phyloP scores from a whole-genome alignment of 1,284 basidiomycete genomes.

The Uromyces viciae-fabae region DNA sequence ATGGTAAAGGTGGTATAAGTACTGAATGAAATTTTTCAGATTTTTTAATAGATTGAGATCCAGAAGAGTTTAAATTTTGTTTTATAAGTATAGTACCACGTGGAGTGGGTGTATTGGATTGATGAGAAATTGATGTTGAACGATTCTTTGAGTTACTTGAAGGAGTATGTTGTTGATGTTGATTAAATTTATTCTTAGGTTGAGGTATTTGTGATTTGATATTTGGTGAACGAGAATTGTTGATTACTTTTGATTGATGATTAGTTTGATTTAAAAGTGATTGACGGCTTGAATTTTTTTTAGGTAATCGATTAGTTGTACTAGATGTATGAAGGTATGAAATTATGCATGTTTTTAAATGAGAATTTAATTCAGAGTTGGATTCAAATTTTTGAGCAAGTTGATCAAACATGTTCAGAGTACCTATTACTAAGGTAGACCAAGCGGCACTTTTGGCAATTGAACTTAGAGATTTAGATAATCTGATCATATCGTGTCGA shows the following conservation, averaged over 20 bases:
- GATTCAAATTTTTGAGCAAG: constrained; percentile 19
- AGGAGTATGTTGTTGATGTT: background rate
- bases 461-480: constrained; percentile 11
- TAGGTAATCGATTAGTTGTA: background rate
- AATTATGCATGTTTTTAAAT: constrained; percentile 19
- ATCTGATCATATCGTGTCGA: constrained; percentile 7
- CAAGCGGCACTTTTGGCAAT: constrained; percentile 22
- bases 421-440: constrained; percentile 9
- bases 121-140: no score
- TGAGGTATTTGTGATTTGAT: background rate
- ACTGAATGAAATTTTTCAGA: constrained; percentile 31
- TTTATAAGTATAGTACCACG: no score
- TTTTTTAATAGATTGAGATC: background rate
- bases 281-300: background rate
- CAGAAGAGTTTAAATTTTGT: background rate
- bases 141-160: no score
- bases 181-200: background rate
- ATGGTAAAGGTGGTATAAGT: constrained; percentile 17
- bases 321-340: background rate
- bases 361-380: background rate
- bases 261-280: background rate
- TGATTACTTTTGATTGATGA: background rate
- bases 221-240: background rate
- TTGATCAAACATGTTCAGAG: constrained; percentile 3
- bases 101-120: background rate